A percentile compares a stretch with the other conserved stretches of the same genome.
These are phyloP conservation scores for Zoysia japonica DNA, from an alignment of 176 grass and related monocot species.

Conservation along the genomic window DNA sequence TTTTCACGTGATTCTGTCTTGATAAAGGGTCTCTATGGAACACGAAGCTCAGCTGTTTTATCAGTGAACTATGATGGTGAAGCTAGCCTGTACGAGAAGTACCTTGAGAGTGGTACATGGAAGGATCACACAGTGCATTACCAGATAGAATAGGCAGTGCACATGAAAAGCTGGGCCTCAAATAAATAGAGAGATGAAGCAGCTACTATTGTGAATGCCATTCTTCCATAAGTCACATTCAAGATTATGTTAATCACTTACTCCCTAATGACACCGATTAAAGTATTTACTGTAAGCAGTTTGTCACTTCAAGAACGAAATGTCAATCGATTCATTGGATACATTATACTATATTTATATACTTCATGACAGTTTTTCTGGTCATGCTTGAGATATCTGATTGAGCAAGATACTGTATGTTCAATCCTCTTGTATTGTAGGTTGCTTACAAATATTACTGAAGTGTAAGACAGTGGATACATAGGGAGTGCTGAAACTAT, in stretches of 20 bases:
- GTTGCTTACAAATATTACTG: neutral
- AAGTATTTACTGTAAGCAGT: too few relatives aligned
- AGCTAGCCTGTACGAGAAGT: constrained; percentile 92
- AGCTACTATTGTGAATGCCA: constrained; percentile 22
- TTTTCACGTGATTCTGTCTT: neutral
- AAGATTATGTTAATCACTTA: neutral
- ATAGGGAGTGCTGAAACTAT: neutral
- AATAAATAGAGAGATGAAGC: constrained; percentile 39
- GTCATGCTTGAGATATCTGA: constrained; percentile 12
- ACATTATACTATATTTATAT: neutral
- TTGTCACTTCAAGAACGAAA: too few relatives aligned
- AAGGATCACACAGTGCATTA: constrained; percentile 83
- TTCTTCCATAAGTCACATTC: constrained; percentile 23
- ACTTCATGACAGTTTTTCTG: neutral
- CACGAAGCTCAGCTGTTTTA: constrained; percentile 76
- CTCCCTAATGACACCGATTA: too few relatives aligned
- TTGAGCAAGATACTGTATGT: neutral
- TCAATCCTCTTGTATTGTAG: neutral
- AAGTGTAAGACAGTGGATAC: neutral
- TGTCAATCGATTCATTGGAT: too few relatives aligned
- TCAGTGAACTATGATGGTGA: constrained; percentile 62
- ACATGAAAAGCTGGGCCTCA: constrained; percentile 32
- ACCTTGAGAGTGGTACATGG: constrained; percentile 79
- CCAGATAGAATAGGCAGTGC: constrained; percentile 50
- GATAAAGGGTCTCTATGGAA: constrained; percentile 71